Evolutionary conservation across 139 green algal species (phyloP), one percentile per base, ranked within the genome.

Genomic region (Asterochloris sp.): DNA sequence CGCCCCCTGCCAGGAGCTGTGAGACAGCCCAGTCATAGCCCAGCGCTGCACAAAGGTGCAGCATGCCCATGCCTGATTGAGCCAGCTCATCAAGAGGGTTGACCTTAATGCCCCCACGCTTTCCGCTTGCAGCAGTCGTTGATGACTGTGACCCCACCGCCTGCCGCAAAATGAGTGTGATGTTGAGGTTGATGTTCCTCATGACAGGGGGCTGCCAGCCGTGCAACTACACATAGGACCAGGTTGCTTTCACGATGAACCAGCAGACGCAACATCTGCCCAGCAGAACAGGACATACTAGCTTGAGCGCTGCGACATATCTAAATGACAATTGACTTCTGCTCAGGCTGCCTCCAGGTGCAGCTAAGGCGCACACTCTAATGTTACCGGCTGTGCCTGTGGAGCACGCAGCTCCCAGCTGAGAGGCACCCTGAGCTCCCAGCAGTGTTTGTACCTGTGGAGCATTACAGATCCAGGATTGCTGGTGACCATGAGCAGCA

Each of bases 11-110:
- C 23, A 79, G 19, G 23, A 79, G 60, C 16, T 24, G 13, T 13
- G 24, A 69, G 6, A 60, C 66, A 12, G 75, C 75, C 75, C 75
- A 79, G 75, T 79, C 75, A 69, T 79, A 79, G 54, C 75, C 75
- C 54, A 79, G n/a, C 9, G 24, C 75, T 11, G 75, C 54, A 11
- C 29, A 60, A 17, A 79, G 60, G 75, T 79, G 75, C 21, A 79
- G 75, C 54, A 79, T 68, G 12, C 60, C 54, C 60, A 69, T 19
- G 10, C 75, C 75, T 8, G 66, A 61, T 9, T 66, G 19, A 10
- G 75, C 29, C 12, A 79, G 54, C 12, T 21, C n/a, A 38, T 79
- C 47, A 24, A 79, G 24, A 14, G 75, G 23, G 29, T 29, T 17
- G 23, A 68, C 19, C 24, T 13, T 13, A 19, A 13, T 8, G 26